phyloP scores from a whole-genome alignment of 1,284 basidiomycete genomes.

The Neonothopanus nambi region DNA sequence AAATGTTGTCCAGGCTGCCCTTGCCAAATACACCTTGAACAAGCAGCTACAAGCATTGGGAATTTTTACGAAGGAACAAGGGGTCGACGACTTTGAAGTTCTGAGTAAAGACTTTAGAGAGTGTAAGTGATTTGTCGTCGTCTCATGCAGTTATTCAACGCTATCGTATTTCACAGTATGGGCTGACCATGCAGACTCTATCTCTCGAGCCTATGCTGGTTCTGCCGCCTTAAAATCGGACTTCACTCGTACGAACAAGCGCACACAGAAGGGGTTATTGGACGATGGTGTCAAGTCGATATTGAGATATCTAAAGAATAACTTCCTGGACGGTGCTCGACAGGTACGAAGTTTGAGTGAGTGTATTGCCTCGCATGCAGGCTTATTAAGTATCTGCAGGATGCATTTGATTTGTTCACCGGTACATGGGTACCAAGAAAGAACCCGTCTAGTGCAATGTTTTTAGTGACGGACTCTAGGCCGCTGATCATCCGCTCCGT shows the following conservation, averaged over 20 bases:
- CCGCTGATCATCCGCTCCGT: slow-evolving; percentile 83
- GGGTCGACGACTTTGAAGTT: slow-evolving; percentile 75
- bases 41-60: slow-evolving; percentile 76
- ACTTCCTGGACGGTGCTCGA: slow-evolving; percentile 93
- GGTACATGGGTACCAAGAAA: slow-evolving; percentile 85
- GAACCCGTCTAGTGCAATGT: slow-evolving; percentile 62
- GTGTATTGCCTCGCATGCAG: not conserved
- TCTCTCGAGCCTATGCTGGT: slow-evolving; percentile 92
- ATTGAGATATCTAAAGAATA: slow-evolving; percentile 93
- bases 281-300: slow-evolving; percentile 90
- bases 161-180: slow-evolving; percentile 65
- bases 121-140: slow-evolving; percentile 51
- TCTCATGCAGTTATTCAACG: not conserved
- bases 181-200: slow-evolving; percentile 95
- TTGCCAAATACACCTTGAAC: slow-evolving; percentile 85
- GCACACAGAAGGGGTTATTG: slow-evolving; percentile 77
- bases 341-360: slow-evolving; percentile 51
- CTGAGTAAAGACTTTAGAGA: slow-evolving; percentile 87
- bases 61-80: slow-evolving; percentile 68
- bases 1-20: slow-evolving; percentile 91
- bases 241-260: slow-evolving; percentile 92
- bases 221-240: slow-evolving; percentile 97
- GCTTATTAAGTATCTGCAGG: slow-evolving; percentile 46
- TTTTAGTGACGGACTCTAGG: slow-evolving; percentile 77
- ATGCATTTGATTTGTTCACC: slow-evolving; percentile 93